phyloP scores from a whole-genome alignment of 225 moss, liverwort and hornwort genomes.

The Bryoerythrophyllum caledonicum region DNA sequence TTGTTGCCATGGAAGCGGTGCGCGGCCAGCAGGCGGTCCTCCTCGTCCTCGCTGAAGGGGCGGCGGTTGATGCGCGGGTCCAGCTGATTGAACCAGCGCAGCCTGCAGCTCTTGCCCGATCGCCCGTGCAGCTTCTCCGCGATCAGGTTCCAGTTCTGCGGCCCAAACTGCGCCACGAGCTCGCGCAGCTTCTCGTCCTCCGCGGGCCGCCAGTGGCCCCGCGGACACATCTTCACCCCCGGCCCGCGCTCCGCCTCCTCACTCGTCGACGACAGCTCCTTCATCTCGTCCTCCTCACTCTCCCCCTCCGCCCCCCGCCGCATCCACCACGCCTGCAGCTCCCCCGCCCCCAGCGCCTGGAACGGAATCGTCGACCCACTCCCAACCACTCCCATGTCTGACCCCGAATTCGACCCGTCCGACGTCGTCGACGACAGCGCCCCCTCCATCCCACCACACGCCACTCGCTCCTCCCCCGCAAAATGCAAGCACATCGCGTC shows the following conservation, averaged over 20 bases:
- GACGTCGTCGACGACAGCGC: slow-evolving; percentile 34
- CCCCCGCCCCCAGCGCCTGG: slow-evolving; percentile 41
- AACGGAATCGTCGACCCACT: slow-evolving; percentile 40
- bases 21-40: slow-evolving; percentile 83
- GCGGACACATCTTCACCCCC: slow-evolving; percentile 79
- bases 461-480: slow-evolving; percentile 44
- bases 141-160: slow-evolving; percentile 99
- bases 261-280: slow-evolving; percentile 60
- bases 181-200: slow-evolving; percentile 93
- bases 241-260: slow-evolving; percentile 61
- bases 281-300: slow-evolving; percentile 74
- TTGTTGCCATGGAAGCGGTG: slow-evolving; percentile 97
- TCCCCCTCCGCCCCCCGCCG: slow-evolving; percentile 29
- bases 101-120: slow-evolving; percentile 97
- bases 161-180: slow-evolving; percentile 87
- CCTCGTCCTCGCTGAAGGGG: slow-evolving; percentile 91
- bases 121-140: slow-evolving; percentile 98
- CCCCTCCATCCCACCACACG: background rate
- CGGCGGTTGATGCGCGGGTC: slow-evolving; percentile 92
- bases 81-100: slow-evolving; percentile 97
- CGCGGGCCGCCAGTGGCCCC: slow-evolving; percentile 95
- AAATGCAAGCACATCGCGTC: slow-evolving; percentile 50
- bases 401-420: slow-evolving; percentile 55
- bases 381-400: slow-evolving; percentile 21
- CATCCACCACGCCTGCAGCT: slow-evolving; percentile 34